Evolutionary conservation across 140 eudicot species (phyloP), one percentile per base, ranked within the genome.

Genomic region (Oenanthe javanica): DNA sequence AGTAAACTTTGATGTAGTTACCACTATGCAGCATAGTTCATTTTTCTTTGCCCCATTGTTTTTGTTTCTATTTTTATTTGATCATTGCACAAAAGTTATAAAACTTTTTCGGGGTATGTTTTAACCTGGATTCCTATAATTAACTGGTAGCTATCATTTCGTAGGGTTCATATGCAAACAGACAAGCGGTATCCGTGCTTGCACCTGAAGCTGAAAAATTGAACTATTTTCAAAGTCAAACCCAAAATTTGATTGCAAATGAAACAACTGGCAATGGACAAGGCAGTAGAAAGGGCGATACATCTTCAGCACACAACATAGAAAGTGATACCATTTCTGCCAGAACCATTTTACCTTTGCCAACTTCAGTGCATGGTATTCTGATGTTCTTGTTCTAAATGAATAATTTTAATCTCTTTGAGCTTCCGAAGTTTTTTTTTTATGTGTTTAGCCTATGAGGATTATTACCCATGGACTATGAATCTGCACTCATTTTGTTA

Each of bases 311-410:
- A 31, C 81, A 63, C 76, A 61, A 45, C 64, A 82, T 72, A 4
- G 88, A 82, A 76, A 88, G 79, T 59, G 93, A 86, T 77, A 82
- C 82, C 52, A 52, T 70, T 78, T n/a, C 70, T 25, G 76, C 78
- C 67, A 86, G 75, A 70, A 76, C 83, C 42, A 70, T 81, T 78
- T 81, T 89, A 46, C 89, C 92, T 19, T 87, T 85, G 85, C 73
- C 85, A 79, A 82, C 89, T 79, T 74, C 81, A 82, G 75, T 86
- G 87, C 89, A 87, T 64, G 98, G 98, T 93, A 86, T 59, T 77
- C 72, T 87, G 51, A 72, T 42, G 72, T 72, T 83, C 9, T 75
- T 75, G 43, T 50, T 49, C 11, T 21, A 13, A 49, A 40, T 18
- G 52, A 46, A 2, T 66, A 14, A 46, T 49, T 47, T 36, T 61